Conservation (phyloP, 345 rosid species). For the Sonneratia alba region DNA sequence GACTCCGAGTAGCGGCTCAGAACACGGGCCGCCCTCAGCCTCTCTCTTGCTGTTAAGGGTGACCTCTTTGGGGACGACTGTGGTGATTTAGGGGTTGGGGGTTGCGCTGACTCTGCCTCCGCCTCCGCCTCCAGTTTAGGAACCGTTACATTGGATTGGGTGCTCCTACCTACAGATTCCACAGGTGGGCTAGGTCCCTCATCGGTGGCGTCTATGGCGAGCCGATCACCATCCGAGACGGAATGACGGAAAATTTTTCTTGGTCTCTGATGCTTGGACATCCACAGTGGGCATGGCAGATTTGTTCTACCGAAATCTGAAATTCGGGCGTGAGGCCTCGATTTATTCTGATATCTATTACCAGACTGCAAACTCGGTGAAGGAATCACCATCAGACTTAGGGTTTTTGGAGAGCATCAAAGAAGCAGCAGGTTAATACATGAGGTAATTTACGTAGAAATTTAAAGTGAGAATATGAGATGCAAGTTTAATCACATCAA, state of each 20-base stretch:
- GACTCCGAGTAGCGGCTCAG: constrained; percentile 51
- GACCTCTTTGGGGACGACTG: constrained; percentile 29
- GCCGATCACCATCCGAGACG: constrained; percentile 30
- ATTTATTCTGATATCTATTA: neutral
- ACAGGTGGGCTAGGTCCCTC: constrained; percentile 13
- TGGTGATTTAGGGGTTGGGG: neutral
- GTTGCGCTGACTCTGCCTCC: constrained; percentile 7
- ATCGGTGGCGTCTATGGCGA: constrained; percentile 18
- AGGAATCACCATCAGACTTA: neutral
- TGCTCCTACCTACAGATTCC: neutral
- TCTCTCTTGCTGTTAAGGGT: constrained; percentile 71
- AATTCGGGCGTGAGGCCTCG: neutral
- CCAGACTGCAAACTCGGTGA: neutral
- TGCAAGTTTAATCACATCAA: no score
- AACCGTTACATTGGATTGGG: constrained; percentile 24
- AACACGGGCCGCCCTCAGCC: constrained; percentile 82
- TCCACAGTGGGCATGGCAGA: constrained; percentile 13
- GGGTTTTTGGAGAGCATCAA: neutral
- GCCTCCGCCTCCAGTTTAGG: constrained; percentile 13
- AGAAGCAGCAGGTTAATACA: no score
- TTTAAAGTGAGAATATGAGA: no score
- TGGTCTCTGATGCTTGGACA: constrained; percentile 15
- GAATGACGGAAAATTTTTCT: constrained; percentile 23
- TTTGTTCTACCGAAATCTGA: constrained; percentile 10
- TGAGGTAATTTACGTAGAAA: no score